phyloP scores from a whole-genome alignment of 2,329 filamentous ascomycete genomes.

The Daldinia sp. region DNA sequence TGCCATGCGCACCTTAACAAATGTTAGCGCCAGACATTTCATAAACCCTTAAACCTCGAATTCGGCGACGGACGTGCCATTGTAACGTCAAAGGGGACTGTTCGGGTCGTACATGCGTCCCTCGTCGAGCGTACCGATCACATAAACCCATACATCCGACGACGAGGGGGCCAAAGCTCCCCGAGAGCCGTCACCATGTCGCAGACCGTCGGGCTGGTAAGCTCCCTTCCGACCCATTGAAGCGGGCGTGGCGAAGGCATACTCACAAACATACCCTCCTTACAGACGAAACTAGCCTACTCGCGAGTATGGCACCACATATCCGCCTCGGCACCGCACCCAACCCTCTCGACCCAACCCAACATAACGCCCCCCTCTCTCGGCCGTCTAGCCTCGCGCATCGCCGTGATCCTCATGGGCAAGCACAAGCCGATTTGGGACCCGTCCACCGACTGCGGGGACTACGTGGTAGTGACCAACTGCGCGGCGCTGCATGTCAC shows the following conservation, averaged over 20 bases:
- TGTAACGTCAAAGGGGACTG: background rate
- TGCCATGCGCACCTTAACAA: constrained; percentile 10
- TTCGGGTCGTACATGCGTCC: constrained; percentile 1
- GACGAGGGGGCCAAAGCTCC: constrained; percentile 37
- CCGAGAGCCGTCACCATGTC: constrained; percentile 67
- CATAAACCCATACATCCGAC: constrained; percentile 6
- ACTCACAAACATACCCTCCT: background rate
- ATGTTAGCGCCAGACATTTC: background rate
- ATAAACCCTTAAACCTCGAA: constrained; percentile 19
- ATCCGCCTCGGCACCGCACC: constrained; percentile 74
- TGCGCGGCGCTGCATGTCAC: constrained; percentile 88
- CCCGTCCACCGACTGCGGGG: constrained; percentile 96
- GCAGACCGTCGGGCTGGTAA: constrained; percentile 79
- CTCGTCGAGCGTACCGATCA: background rate
- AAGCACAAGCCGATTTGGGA: constrained; percentile 99
- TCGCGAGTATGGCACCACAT: constrained; percentile 91
- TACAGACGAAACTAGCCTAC: constrained; percentile 93
- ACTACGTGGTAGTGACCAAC: constrained; percentile 95
- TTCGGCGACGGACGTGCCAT: constrained; percentile 26
- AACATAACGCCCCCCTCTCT: constrained; percentile 77
- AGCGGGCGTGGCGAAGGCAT: background rate
- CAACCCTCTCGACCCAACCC: constrained; percentile 65
- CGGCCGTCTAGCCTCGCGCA: constrained; percentile 86
- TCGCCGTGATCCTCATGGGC: constrained; percentile 90
- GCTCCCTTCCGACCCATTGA: constrained; percentile 34